Conservation (phyloP, 164 flowering plant species). For the Umbilicus rupestris region DNA sequence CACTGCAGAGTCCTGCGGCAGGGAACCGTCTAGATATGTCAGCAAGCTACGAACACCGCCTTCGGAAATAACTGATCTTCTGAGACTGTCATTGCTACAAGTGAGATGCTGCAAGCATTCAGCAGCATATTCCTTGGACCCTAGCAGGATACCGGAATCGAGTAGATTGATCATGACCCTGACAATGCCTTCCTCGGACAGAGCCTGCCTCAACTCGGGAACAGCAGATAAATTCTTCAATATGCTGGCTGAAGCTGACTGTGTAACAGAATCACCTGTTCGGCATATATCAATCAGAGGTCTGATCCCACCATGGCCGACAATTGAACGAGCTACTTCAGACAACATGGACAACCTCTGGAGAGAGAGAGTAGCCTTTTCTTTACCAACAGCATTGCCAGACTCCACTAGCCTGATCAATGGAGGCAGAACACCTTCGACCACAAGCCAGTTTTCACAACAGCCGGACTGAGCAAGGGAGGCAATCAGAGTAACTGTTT, state of each 20-base stretch:
- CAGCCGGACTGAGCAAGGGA: conserved; percentile 71
- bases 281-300: conserved; percentile 70
- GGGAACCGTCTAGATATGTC: conserved; percentile 63
- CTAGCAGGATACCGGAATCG: conserved; percentile 57
- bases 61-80: conserved; percentile 47
- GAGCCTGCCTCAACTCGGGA: conserved; percentile 59
- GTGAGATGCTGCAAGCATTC: conserved; percentile 88
- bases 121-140: conserved; percentile 79
- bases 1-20: conserved; percentile 83
- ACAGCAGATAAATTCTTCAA: conserved; percentile 73
- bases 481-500: conserved; percentile 56
- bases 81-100: conserved; percentile 42
- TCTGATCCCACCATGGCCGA: conserved; percentile 71
- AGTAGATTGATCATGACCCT: conserved; percentile 63
- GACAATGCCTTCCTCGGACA: conserved; percentile 75
- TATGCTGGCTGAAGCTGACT: conserved; percentile 67
- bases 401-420: conserved; percentile 75
- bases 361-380: conserved; percentile 74
- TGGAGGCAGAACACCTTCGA: conserved; percentile 83
- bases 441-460: conserved; percentile 79
- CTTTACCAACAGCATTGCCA: conserved; percentile 55
- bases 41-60: conserved; percentile 64
- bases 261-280: conserved; percentile 64
- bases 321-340: conserved; percentile 69
- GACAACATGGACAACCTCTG: conserved; percentile 67